Percentiles rank a stretch among this genome's conserved stretches.
These are phyloP conservation scores for Mycena crocata DNA, from an alignment of 768 basidiomycete genomes.

Conservation along the genomic window DNA sequence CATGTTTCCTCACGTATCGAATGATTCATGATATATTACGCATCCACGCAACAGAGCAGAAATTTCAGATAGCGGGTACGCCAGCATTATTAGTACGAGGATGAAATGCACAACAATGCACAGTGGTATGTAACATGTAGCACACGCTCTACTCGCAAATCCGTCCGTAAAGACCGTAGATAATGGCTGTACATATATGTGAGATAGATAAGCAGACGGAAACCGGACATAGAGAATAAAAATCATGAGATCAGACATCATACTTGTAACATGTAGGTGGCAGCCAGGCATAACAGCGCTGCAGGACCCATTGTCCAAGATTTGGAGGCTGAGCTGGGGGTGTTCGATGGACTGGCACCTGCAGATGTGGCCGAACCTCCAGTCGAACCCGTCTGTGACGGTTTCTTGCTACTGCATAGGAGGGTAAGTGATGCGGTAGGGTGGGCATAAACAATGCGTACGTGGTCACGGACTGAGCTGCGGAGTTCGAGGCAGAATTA, in stretches of 20 bases:
- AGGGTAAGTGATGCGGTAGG: background rate
- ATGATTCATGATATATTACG: constrained; percentile 13
- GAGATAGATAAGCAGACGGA: too few species aligned
- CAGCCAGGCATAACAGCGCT: constrained; percentile 1
- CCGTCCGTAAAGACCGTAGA: constrained; percentile 1
- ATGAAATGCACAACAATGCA: background rate
- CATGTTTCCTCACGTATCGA: constrained; percentile 18
- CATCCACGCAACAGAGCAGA: too few species aligned
- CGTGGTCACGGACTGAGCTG: background rate
- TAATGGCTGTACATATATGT: background rate
- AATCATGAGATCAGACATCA: background rate
- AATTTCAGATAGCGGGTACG: too few species aligned
- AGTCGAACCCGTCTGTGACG: background rate
- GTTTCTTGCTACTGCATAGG: background rate
- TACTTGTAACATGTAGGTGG: background rate
- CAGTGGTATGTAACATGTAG: background rate
- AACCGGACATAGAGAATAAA: background rate
- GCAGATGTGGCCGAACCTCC: background rate
- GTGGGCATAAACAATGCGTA: background rate
- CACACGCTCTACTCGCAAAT: background rate
- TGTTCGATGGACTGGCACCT: background rate
- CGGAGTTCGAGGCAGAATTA: background rate
- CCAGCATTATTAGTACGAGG: background rate
- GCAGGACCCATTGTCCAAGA: background rate
- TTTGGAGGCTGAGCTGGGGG: background rate